Percentiles rank a stretch among this genome's conserved stretches.
phyloP scores from a whole-genome alignment of 2,329 filamentous ascomycete genomes.

The Botrytis fragariae region DNA sequence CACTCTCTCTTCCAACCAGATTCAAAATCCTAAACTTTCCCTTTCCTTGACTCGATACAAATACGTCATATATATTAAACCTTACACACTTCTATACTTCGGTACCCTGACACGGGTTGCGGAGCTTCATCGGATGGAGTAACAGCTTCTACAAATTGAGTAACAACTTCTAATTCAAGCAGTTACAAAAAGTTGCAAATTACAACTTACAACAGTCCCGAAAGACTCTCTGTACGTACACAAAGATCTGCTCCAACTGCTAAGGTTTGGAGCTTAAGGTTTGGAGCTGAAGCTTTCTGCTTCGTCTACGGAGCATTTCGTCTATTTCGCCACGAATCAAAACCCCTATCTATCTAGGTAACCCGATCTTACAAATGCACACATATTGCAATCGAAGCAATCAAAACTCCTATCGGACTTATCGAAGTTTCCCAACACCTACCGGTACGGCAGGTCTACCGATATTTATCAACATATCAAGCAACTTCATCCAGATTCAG shows the following conservation, averaged over 20 bases:
- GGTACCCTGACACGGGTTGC: background rate
- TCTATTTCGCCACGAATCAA: constrained; percentile 2
- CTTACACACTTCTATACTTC: background rate
- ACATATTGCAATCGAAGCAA: background rate
- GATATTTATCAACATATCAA: background rate
- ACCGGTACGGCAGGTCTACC: background rate
- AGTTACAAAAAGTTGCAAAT: background rate
- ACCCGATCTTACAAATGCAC: background rate
- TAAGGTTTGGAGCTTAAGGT: background rate
- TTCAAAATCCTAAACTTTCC: background rate
- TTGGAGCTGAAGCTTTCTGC: background rate
- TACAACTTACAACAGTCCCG: background rate
- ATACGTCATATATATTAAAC: constrained; percentile 8
- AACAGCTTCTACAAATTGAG: background rate
- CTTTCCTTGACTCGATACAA: background rate
- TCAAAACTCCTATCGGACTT: background rate
- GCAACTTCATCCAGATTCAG: background rate
- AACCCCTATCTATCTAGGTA: constrained; percentile 1
- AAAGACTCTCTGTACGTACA: background rate
- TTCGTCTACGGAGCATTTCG: background rate
- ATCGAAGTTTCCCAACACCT: background rate
- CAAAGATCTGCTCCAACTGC: constrained; percentile 3
- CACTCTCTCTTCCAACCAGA: background rate
- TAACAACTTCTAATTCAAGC: background rate
- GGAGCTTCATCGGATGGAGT: background rate